phyloP scores from a whole-genome alignment of 2,329 filamentous ascomycete species.

The Pezicula carpinea region DNA sequence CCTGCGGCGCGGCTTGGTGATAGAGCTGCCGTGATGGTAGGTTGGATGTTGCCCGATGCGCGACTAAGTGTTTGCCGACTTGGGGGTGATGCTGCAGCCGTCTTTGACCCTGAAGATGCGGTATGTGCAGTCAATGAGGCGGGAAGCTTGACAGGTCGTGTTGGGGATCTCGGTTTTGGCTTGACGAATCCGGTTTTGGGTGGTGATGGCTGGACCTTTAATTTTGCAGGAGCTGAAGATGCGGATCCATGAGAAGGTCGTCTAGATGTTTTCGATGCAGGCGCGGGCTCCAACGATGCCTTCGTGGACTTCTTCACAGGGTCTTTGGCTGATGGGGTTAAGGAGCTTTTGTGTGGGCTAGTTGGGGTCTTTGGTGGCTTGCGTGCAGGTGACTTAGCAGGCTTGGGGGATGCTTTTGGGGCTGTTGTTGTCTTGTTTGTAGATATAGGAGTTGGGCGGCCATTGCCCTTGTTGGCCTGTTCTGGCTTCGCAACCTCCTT shows the following conservation, averaged over 20 bases:
- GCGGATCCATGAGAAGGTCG: slow-evolving; percentile 16
- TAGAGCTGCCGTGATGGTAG: slow-evolving; percentile 30
- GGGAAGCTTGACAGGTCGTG: slow-evolving; percentile 61
- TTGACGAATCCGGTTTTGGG: slow-evolving; percentile 41
- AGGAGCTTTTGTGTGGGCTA: slow-evolving; percentile 23
- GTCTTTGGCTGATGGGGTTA: slow-evolving; percentile 25
- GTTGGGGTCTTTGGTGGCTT: slow-evolving; percentile 33
- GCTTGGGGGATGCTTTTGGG: slow-evolving; percentile 26
- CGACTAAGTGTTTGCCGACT: slow-evolving; percentile 38
- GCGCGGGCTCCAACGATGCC: slow-evolving; percentile 12
- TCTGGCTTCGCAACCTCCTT: slow-evolving; percentile 10
- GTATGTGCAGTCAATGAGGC: slow-evolving; percentile 66
- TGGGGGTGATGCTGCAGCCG: slow-evolving; percentile 32
- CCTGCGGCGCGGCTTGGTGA: slow-evolving; percentile 25
- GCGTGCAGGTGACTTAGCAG: slow-evolving; percentile 25
- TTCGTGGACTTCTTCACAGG: slow-evolving; percentile 14
- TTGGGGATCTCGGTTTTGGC: slow-evolving; percentile 63
- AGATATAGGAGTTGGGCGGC: slow-evolving; percentile 20
- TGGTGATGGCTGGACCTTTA: slow-evolving; percentile 22
- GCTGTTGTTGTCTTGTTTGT: slow-evolving; percentile 15
- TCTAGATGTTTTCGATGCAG: slow-evolving; percentile 16
- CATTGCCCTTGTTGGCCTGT: slow-evolving; percentile 8
- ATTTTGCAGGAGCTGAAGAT: slow-evolving; percentile 17
- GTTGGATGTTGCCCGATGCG: slow-evolving; percentile 32
- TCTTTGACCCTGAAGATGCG: slow-evolving; percentile 62